Conservation (phyloP, 2,329 filamentous ascomycete genomes). For the Pestalotiopsis sp. region DNA sequence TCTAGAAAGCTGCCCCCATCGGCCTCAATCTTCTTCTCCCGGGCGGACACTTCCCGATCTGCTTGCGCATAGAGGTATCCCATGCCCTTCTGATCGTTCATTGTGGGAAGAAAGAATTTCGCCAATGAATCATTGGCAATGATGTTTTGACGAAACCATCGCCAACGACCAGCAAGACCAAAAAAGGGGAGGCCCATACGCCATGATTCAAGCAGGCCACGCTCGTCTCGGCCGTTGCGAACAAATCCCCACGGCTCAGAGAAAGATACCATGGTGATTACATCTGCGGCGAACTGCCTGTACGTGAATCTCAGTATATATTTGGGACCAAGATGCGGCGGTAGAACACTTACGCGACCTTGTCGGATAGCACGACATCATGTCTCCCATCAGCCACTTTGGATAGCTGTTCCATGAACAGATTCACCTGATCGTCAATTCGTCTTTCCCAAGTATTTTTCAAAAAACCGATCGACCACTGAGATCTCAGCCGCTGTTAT, state of each 20-base stretch:
- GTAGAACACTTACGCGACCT: slow-evolving; percentile 27
- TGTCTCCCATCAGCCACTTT: slow-evolving; percentile 27
- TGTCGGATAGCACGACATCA: slow-evolving; percentile 34
- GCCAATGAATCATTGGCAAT: slow-evolving; percentile 25
- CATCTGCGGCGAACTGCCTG: slow-evolving; percentile 41
- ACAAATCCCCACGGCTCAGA: slow-evolving; percentile 39
- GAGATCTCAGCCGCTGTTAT: neutral
- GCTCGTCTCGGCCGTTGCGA: slow-evolving; percentile 38
- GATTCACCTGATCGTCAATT: slow-evolving; percentile 35
- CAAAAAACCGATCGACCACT: slow-evolving; percentile 38
- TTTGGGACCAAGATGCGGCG: neutral
- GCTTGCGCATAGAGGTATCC: slow-evolving; percentile 40
- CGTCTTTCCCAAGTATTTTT: slow-evolving; percentile 39
- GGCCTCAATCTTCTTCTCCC: slow-evolving; percentile 24
- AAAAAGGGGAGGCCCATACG: slow-evolving; percentile 38
- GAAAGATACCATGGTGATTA: slow-evolving; percentile 42
- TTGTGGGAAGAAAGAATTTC: slow-evolving; percentile 31
- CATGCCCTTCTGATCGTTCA: slow-evolving; percentile 32
- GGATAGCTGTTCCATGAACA: slow-evolving; percentile 34
- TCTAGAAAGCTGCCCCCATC: slow-evolving; percentile 17
- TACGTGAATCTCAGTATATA: neutral
- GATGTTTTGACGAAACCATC: slow-evolving; percentile 33
- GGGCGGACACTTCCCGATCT: slow-evolving; percentile 28
- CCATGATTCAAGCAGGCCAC: slow-evolving; percentile 36
- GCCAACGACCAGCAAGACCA: slow-evolving; percentile 36